Conservation (phyloP, 176 grass and related monocot genomes). For the Dendrocalamus sinicus region DNA sequence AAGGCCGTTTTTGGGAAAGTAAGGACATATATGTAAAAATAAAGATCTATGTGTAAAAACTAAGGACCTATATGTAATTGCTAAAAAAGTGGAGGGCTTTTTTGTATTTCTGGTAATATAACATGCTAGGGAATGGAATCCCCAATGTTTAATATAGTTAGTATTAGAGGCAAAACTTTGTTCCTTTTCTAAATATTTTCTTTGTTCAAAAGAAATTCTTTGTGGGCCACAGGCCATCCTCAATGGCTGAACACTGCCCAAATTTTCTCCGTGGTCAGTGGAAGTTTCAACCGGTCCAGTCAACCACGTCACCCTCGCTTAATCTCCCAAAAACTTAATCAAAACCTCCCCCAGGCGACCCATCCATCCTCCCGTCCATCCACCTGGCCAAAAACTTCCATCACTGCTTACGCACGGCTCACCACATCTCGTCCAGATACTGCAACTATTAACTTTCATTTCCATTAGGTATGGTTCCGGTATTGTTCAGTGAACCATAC, state of each 20-base stretch:
- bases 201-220: background rate
- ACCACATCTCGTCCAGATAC: background rate
- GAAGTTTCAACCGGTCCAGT: slow-evolving; percentile 1
- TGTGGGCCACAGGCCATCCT: background rate
- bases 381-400: background rate
- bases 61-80: too few species aligned
- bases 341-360: background rate
- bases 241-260: background rate
- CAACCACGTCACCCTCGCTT: background rate
- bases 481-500: too few species aligned
- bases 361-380: background rate
- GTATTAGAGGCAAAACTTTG: background rate
- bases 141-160: too few species aligned
- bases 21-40: too few species aligned
- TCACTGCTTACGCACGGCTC: background rate
- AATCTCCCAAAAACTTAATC: background rate
- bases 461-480: too few species aligned
- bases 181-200: slow-evolving; percentile 11
- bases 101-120: too few species aligned
- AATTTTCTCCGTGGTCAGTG: background rate
- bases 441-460: background rate
- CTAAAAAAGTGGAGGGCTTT: too few species aligned
- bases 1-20: too few species aligned
- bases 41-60: too few species aligned
- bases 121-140: too few species aligned